Evolutionary conservation across 768 basidiomycete genomes (phyloP), one percentile per base, ranked within the genome.

Genomic region (Rhizopogon vesiculosus): DNA sequence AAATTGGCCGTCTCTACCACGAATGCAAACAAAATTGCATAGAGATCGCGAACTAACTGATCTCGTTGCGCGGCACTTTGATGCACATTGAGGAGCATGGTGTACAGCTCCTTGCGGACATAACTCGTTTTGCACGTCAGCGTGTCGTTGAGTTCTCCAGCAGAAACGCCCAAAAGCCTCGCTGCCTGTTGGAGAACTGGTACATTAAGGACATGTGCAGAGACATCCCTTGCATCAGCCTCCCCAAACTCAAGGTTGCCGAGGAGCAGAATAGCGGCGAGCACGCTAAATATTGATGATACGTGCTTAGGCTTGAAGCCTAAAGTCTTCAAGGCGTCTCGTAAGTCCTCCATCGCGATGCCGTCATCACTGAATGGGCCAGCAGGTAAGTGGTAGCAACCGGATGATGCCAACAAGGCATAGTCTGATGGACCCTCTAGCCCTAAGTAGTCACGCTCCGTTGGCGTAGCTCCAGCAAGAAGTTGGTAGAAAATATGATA

Each of bases 401-500:
- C 78, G 0, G 83, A 84, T 0, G 78, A 79, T 0, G 82, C 78
- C 25, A 86, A 74, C 8, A 86, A 74, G 16, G 76, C 72, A 57
- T 85, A 86, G 51, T 80, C 80, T 1, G 81, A 80, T 0, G 82
- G 76, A 15, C 82, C 84, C 59, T 85, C 84, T 25, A 86, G 67
- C 39, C 72, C 70, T 56, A 81, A 73, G 31, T 62, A 56, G 56
- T 86, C 84, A 31, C 83, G 74, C 60, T 86, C 82, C 35, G 73
- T 65, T 22, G 81, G 78, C 12, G 72, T 76, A 42, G 83, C 82
- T 31, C 84, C 84, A 29, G 84, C 80, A 39, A 86, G 68, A 51
- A 86, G 73, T 61, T 86, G 84, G 67, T 86, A 86, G 67, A 86
- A 85, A 40, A 86, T 74, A 61, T 86, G 85, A 66, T 78, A 86